Conservation (phyloP, 106 monocot genomes). For the Xerophyta viscosa region DNA sequence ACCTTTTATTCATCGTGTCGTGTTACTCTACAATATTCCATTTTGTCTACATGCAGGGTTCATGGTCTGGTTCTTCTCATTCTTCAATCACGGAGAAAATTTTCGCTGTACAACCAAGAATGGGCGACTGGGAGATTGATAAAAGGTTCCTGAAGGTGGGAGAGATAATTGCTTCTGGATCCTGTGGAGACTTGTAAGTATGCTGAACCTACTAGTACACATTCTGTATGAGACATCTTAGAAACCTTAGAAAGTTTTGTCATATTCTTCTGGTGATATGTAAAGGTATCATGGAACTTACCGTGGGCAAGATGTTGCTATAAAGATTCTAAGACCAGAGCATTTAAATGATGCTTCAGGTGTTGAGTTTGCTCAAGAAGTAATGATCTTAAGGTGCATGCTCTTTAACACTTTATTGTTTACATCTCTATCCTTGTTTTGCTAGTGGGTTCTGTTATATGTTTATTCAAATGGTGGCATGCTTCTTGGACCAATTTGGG, state of each 20-base stretch:
- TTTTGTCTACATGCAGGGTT: constrained; percentile 36
- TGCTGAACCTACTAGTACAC: background rate
- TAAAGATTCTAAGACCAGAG: constrained; percentile 73
- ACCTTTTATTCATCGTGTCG: constrained; percentile 1
- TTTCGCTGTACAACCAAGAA: constrained; percentile 23
- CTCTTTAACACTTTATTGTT: background rate
- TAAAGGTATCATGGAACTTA: constrained; percentile 78
- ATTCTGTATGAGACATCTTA: background rate
- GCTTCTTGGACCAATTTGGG: too few species aligned
- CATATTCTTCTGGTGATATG: background rate
- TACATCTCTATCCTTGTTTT: too few species aligned
- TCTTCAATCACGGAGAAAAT: constrained; percentile 25
- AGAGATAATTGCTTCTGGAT: constrained; percentile 65
- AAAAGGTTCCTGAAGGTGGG: constrained; percentile 48
- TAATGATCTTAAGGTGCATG: constrained; percentile 58
- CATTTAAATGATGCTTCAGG: constrained; percentile 45
- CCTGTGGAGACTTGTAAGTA: constrained; percentile 79
- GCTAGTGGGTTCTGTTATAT: too few species aligned
- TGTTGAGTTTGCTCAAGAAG: constrained; percentile 75
- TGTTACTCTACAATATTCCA: background rate
- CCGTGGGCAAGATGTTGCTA: constrained; percentile 73
- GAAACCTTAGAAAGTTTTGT: background rate
- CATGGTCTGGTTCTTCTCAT: constrained; percentile 45
- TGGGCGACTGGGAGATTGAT: constrained; percentile 65
- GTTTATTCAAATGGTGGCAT: too few species aligned